Evolutionary conservation across 2,329 filamentous ascomycete genomes (phyloP), one percentile per base, ranked within the genome.

Genomic region (Macrophomina tecta): DNA sequence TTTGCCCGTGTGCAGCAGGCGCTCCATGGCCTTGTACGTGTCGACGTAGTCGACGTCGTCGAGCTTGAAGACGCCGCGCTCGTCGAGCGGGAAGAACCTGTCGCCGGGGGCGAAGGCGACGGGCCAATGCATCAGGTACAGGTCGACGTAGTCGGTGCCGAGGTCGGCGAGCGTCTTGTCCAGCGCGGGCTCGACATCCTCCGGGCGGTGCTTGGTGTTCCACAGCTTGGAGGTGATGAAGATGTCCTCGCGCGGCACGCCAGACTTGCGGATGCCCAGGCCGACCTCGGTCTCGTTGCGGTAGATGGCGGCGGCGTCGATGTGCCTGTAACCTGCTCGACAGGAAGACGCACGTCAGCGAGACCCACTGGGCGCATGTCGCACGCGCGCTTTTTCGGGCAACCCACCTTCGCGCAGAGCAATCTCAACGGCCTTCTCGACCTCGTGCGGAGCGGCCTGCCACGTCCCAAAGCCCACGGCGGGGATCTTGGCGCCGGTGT

Each of bases 221-320:
- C 87, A 90, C 42, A 90, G 79, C 76, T 91, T 91, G 11, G 87
- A 88, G 1, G 86, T 89, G 70, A 91, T 82, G 77, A 90, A 91
- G 69, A 91, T 79, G 66, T 91, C 83, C 51, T 86, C 80, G 55
- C 89, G 84, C 67, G 89, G 88, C 11, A 91, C 83, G 55, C 89
- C 84, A 38, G 86, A 86, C 69, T 89, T 84, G 70, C 83, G 85
- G 73, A 91, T 87, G 23, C 86, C 90, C 70, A 83, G 79, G 12
- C 89, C 90, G 0, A 90, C 88, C 64, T 89, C 87, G 65, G 83
- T 83, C 75, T 91, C 89, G 67, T 90, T 92, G 65, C 83, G 75
- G 68, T 79, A 79, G 46, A 66, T 69, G 65, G 66, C 58, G 2
- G 40, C 62, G 53, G 45, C 46, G 46, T 75, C 75, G 12, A 77